Evolutionary conservation across 2,329 filamentous ascomycete species (phyloP).

Genomic region (Paraphoma chrysanthemicola): DNA sequence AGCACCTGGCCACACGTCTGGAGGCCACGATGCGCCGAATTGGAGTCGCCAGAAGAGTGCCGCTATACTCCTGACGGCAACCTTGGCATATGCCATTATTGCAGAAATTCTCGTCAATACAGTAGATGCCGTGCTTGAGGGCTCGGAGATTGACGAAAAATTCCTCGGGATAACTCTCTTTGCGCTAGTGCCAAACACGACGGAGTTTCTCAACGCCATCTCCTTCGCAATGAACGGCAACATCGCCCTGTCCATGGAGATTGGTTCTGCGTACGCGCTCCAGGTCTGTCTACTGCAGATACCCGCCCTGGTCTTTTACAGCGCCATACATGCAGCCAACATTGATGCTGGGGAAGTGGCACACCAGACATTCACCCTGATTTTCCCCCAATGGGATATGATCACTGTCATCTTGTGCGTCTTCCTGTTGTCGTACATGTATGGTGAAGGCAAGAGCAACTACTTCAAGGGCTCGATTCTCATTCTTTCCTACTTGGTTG

Average conservation of each 20-base stretch:
- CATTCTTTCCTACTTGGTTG: conserved; percentile 89
- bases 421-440: conserved; percentile 95
- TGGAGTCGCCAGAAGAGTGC: conserved; percentile 94
- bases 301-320: conserved; percentile 90
- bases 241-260: conserved; percentile 98
- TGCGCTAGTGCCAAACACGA: conserved; percentile 96
- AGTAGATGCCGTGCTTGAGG: conserved; percentile 92
- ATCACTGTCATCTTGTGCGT: conserved; percentile 95
- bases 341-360: conserved; percentile 62
- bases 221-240: conserved; percentile 99
- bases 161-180: conserved; percentile 97
- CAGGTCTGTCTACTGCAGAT: conserved; percentile 96
- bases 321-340: conserved; percentile 71
- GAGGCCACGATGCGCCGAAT: conserved; percentile 95
- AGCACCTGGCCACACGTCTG: conserved; percentile 54
- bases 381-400: conserved; percentile 99
- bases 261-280: conserved; percentile 93
- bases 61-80: conserved; percentile 86
- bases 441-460: conserved; percentile 98
- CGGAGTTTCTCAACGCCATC: conserved; percentile 98
- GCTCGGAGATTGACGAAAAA: conserved; percentile 92
- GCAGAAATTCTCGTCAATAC: conserved; percentile 97
- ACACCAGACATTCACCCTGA: conserved; percentile 77
- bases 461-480: conserved; percentile 99
- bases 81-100: conserved; percentile 92